phyloP scores from a whole-genome alignment of 495 filamentous ascomycete species.

The Tetracladium setigerum region DNA sequence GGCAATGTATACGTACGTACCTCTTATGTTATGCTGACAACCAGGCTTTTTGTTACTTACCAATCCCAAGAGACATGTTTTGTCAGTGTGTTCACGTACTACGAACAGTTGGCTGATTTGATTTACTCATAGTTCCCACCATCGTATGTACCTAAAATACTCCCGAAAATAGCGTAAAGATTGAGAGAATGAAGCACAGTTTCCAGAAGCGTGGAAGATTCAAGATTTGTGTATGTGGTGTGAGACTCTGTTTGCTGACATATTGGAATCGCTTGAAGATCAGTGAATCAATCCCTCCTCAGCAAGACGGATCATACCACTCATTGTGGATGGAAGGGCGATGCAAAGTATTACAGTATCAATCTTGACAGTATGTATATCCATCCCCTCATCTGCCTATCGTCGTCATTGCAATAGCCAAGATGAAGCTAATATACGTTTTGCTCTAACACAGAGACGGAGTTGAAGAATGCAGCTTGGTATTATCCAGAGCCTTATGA shows the following conservation, averaged over 20 bases:
- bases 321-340: constrained; percentile 63
- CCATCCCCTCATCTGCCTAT: neutral
- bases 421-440: neutral
- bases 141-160: constrained; percentile 13
- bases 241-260: constrained; percentile 5
- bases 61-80: no score
- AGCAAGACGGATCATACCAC: constrained; percentile 42
- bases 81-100: no score
- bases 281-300: constrained; percentile 39
- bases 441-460: constrained; percentile 30
- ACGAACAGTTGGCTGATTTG: no score
- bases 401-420: neutral
- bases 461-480: constrained; percentile 58
- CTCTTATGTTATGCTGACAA: no score
- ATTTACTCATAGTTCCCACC: constrained; percentile 24
- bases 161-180: neutral
- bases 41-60: no score
- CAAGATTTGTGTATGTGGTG: no score
- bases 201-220: no score
- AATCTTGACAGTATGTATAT: constrained; percentile 41
- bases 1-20: constrained; percentile 60
- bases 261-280: constrained; percentile 28
- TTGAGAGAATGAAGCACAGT: constrained; percentile 4
- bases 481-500: constrained; percentile 55
- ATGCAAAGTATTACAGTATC: constrained; percentile 59